Conservation (phyloP, 257 asterid genomes). For the Gynochthodes officinalis region DNA sequence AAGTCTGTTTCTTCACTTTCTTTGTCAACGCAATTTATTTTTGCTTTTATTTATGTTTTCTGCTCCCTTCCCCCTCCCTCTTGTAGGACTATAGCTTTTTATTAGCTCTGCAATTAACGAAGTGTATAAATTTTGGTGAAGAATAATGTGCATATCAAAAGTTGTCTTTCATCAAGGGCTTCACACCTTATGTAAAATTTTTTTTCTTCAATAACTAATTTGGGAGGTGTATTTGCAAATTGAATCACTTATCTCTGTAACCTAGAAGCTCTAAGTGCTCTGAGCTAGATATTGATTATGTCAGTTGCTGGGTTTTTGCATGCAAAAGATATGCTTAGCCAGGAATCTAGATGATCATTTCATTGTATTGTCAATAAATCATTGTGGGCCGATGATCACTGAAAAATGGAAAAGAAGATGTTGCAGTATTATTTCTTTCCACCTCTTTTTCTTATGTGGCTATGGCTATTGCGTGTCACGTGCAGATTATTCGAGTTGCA, state of each 20-base stretch:
- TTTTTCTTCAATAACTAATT: neutral
- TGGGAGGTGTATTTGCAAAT: neutral
- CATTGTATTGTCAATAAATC: neutral
- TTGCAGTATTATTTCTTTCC: neutral
- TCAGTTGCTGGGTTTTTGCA: neutral
- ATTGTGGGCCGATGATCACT: neutral
- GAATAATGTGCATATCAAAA: neutral
- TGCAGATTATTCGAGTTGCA: constrained; percentile 72
- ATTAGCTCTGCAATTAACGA: neutral
- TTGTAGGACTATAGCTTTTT: neutral
- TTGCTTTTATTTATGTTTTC: neutral
- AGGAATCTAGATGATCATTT: neutral
- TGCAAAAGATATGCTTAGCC: neutral
- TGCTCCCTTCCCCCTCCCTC: too few species aligned
- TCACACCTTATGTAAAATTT: neutral
- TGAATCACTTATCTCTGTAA: neutral
- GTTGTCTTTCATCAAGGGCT: neutral
- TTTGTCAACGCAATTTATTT: neutral
- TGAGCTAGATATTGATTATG: neutral
- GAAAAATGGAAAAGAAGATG: neutral
- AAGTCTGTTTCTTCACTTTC: constrained; percentile 43
- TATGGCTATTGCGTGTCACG: neutral
- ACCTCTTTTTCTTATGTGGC: neutral
- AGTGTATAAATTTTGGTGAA: neutral
- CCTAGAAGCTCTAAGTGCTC: neutral